Base-by-base conservation (phyloP, 352 stramenopile genomes). In the Globisporangium takayamanum region DNA sequence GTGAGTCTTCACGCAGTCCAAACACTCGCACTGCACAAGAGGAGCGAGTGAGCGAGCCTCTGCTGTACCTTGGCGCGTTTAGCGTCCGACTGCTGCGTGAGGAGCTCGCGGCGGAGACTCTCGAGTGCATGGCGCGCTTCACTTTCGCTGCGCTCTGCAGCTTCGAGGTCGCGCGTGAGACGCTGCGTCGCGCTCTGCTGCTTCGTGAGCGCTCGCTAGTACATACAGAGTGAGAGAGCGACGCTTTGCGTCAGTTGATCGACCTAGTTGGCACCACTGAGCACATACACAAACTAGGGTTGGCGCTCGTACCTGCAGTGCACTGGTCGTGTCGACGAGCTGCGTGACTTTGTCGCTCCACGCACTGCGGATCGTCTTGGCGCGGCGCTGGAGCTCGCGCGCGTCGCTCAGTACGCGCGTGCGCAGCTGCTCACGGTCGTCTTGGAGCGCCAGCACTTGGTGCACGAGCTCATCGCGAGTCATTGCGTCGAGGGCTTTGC, bases 261-360 rank as follows among this genome's bases (percentile, higher is more conserved):
- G 33, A 39, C 33, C 33, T 36, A 7, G 30, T 36, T 36, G 33
- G 10, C 8, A 12, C 33, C 33, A 39, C 33, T 8, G 6, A 12
- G 33, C 33, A 39, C 39, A 26, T 15, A 26, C 14, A 50, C 28
- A 33, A 33, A 33, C 28, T 5, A 33, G 28, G 28, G 28, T 0
- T 22, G 22, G 22, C 6, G 3, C 12, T 62, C 60, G 33, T n/a
- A 68, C 64, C 56, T 63, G 62, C 14, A 79, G 55, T 14, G 74
- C 57, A 11, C 85, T 73, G 51, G 78, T 87, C 11, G 67, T 62
- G 1, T 50, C 50, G 15, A 66, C 53, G 4, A 88, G 53, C 44
- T 87, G 63, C 3, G 68, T 52, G 2, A 66, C 64, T 58, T 88
- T 88, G 1, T 22, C 45, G 39, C 66, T 60, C 78, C 78, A 90